These are phyloP conservation scores for Peribolospora baueri DNA, from an alignment of 768 basidiomycete species.

Conservation along the genomic window DNA sequence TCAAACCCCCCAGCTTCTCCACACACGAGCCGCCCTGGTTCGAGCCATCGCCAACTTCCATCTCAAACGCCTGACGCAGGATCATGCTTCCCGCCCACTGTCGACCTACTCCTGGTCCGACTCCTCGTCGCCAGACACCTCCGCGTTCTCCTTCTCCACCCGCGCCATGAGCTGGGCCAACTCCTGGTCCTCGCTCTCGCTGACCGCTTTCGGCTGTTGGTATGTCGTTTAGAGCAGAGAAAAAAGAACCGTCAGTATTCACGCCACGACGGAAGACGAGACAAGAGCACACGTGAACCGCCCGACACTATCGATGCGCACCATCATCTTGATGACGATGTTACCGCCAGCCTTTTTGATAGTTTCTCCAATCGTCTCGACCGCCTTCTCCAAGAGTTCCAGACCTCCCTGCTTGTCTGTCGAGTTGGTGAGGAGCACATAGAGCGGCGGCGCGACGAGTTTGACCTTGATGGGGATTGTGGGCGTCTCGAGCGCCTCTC, in stretches of 20 bases:
- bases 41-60: no score
- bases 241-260: background rate
- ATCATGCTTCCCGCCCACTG: no score
- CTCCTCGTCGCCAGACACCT: slow-evolving; percentile 41
- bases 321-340: slow-evolving; percentile 91
- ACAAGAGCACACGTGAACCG: background rate
- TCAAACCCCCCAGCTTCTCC: no score
- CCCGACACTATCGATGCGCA: slow-evolving; percentile 13
- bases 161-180: slow-evolving; percentile 91
- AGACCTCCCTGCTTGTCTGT: slow-evolving; percentile 91
- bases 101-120: slow-evolving; percentile 11
- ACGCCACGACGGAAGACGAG: background rate
- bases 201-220: slow-evolving; percentile 77
- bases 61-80: no score
- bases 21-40: no score
- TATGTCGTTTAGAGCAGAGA: background rate
- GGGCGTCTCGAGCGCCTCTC: slow-evolving; percentile 61
- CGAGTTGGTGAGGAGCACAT: slow-evolving; percentile 82
- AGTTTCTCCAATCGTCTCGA: slow-evolving; percentile 61
- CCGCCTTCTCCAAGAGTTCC: slow-evolving; percentile 76
- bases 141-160: slow-evolving; percentile 76
- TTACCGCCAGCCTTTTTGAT: slow-evolving; percentile 69
- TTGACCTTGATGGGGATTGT: slow-evolving; percentile 91
- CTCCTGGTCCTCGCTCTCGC: slow-evolving; percentile 91
- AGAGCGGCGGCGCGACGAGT: slow-evolving; percentile 83